Evolutionary conservation across 78 protist genomes (phyloP), one percentile per base, ranked within the genome.

Genomic region (Polysphondylium violaceum): DNA sequence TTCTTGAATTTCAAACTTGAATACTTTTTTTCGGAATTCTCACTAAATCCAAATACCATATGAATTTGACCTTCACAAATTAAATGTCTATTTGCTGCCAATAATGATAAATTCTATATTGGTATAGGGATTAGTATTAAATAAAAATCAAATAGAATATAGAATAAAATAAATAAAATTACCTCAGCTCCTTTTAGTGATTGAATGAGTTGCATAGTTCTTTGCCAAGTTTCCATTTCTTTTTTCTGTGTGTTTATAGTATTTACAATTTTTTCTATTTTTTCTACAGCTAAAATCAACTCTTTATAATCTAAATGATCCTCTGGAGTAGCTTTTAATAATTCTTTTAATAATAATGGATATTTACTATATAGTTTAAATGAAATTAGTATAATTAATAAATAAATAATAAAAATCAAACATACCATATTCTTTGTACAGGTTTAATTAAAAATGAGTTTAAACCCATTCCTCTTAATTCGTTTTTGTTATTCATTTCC

Each of bases 141-240:
- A 3, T 53, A 21, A 40, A 69, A n/a, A 76, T 27, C n/a, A 40
- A 67, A 67, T 2, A 67, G 40, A 23, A 65, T 12, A 41, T 40
- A 65, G 7, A 40, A 21, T 4, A 65, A 38, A 21, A 65, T 23
- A 3, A 38, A 65, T 25, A 27, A 3, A 12, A 59, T 47, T 78
- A 78, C 88, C 36, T 83, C 91, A 27, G 91, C 68, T 25, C 91
- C 91, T 71, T 83, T 83, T 44, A 83, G 33, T 7, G 77, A 68
- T 59, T 83, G 91, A n/a, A 83, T 83, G 17, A 83, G 16, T 33
- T 83, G 91, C 91, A 83, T 83, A 43, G 91, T 83, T 58, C 91
- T 51, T 44, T 83, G 77, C 91, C 91, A 83, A 29, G 91, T 83
- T 44, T 83, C 91, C 31, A 40, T 83, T 59, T 83, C 91, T 74